Conservation (phyloP, 2,329 filamentous ascomycete species). For the Exutisphaerella laricina region DNA sequence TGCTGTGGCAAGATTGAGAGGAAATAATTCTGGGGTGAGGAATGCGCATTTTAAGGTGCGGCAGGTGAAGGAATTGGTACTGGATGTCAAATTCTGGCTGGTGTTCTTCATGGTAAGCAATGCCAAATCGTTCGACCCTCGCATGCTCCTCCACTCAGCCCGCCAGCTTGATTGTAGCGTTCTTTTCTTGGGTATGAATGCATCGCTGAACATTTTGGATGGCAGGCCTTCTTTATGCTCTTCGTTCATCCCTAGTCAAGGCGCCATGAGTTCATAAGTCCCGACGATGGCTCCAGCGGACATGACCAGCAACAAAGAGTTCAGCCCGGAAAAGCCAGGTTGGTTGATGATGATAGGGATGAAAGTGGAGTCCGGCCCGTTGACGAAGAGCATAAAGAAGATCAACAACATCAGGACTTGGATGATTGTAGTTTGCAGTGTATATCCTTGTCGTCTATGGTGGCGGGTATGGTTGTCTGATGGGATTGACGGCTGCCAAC, state of each 20-base stretch:
- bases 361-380: constrained; percentile 44
- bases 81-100: constrained; percentile 38
- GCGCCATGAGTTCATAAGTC: constrained; percentile 37
- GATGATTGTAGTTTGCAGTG: constrained; percentile 46
- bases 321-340: constrained; percentile 42
- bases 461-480: constrained; percentile 47
- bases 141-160: too few relatives aligned
- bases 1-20: constrained; percentile 25
- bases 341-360: constrained; percentile 43
- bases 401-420: too few relatives aligned
- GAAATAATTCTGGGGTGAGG: constrained; percentile 30
- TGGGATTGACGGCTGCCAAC: constrained; percentile 48
- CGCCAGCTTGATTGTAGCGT: too few relatives aligned
- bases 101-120: too few relatives aligned
- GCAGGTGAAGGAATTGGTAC: constrained; percentile 37
- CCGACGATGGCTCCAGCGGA: constrained; percentile 37
- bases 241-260: constrained; percentile 39
- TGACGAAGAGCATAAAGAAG: constrained; percentile 41
- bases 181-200: too few relatives aligned
- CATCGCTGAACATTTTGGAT: too few relatives aligned
- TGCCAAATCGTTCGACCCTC: too few relatives aligned
- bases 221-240: too few relatives aligned
- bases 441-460: constrained; percentile 46
- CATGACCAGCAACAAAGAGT: constrained; percentile 41
- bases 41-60: constrained; percentile 43